phyloP scores from a whole-genome alignment of 208 protist genomes.

The Leishmania martiniquensis region DNA sequence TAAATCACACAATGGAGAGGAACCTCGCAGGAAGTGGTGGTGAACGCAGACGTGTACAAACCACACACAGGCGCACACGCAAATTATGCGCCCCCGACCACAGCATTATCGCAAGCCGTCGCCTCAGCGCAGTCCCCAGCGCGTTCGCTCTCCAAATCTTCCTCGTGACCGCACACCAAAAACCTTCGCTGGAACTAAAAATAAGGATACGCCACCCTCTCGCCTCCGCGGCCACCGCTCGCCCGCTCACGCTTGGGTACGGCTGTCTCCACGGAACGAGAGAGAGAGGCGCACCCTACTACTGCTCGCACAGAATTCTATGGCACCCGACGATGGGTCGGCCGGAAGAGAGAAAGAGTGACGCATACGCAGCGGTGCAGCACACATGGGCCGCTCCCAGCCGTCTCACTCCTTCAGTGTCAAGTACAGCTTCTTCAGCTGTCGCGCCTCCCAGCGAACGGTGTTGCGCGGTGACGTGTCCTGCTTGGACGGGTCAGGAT shows the following conservation, averaged over 20 bases:
- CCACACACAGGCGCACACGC: no score
- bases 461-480: slow-evolving; percentile 87
- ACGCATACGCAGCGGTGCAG: background rate
- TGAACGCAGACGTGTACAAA: no score
- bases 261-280: no score
- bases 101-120: background rate
- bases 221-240: background rate
- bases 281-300: background rate
- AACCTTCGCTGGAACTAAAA: background rate
- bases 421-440: slow-evolving; percentile 93
- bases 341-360: background rate
- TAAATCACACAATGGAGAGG: background rate
- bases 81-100: background rate
- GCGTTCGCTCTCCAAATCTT: background rate
- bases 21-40: no score
- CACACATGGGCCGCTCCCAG: background rate
- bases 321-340: background rate
- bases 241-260: no score
- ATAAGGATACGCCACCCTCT: background rate
- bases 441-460: slow-evolving; percentile 93
- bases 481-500: slow-evolving; percentile 87
- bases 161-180: background rate
- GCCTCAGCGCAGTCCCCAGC: background rate
- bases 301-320: background rate
- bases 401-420: slow-evolving; percentile 10